Base-by-base conservation (phyloP, 2,329 filamentous ascomycete genomes). In the Xylariaceae sp. region DNA sequence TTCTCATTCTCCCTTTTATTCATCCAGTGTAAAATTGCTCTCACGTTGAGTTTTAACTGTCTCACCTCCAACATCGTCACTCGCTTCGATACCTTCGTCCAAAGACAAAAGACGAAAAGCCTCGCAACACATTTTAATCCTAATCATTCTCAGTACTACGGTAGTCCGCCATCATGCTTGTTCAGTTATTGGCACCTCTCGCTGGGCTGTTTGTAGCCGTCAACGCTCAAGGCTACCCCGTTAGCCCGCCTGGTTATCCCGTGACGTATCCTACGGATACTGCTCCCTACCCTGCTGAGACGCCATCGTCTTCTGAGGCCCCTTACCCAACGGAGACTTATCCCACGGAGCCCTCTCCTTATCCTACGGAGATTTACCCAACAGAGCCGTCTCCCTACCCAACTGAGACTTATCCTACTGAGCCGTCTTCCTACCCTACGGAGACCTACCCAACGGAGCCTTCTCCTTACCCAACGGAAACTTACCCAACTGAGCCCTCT, bases 131-230 rank as follows among this genome's bases (percentile, higher is more conserved):
- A 6, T 61, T 56, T 60, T 64, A 66, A 60, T 60, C 44, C 59
- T 59, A 59, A 53, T 63, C 50, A 45, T 48, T 37, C 35, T 11
- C 35, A 3, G 35, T 11, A 11, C 52, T 54, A 3, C 29, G 56
- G 40, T 50, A 53, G 50, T 47, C 56, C 45, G 57, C 57, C 63
- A 70, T 59, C 6, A 74, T 74, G 72, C 62, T 70, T 58, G 59
- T 64, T 55, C 66, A 70, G 56, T 47, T 68, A 31, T 56, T 73
- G 26, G 63, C 65, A 45, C 65, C 70, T 54, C 56, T 63, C 41
- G 69, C 60, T 41, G 70, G 67, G 50, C 64, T 73, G 53, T 56
- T 69, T 45, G 60, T 66, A 47, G 58, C 61, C 19, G 68, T 62
- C 31, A 60, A 65, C 35, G 68, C 68, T 50, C 45, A 42, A n/a